phyloP scores from a whole-genome alignment of 441 rosid genomes.

The Euphorbia corollata region DNA sequence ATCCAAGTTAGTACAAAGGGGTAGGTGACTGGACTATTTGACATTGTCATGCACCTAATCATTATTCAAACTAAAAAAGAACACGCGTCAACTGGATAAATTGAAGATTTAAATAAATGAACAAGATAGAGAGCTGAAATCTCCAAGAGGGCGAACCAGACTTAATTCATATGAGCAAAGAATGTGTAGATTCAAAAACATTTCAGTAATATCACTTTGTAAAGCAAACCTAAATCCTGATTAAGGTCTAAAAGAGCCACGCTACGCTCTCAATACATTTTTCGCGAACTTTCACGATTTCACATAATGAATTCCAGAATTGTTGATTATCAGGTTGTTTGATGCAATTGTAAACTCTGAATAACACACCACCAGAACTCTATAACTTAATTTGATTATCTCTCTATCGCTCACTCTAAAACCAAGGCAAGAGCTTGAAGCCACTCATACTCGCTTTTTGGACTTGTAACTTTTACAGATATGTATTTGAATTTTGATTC shows the following conservation, averaged over 20 bases:
- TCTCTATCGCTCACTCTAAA: not conserved
- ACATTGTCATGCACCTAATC: no score
- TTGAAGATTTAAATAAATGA: not conserved
- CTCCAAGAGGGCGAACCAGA: not conserved
- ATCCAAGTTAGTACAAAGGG: no score
- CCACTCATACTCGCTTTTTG: not conserved
- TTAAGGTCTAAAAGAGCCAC: not conserved
- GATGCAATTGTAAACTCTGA: slow-evolving; percentile 1
- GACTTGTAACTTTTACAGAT: not conserved
- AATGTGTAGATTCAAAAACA: not conserved
- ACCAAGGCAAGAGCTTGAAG: not conserved
- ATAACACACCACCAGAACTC: not conserved
- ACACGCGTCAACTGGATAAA: not conserved
- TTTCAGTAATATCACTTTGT: not conserved
- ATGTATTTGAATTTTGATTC: not conserved
- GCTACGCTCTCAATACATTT: no score
- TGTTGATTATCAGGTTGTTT: not conserved
- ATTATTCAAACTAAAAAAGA: slow-evolving; percentile 4
- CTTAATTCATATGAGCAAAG: not conserved
- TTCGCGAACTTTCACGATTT: no score
- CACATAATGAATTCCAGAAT: not conserved
- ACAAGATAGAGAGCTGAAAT: not conserved
- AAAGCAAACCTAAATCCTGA: not conserved
- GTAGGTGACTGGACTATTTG: no score
- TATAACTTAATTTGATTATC: not conserved